Base-by-base conservation (phyloP, 306 rosid genomes). In the Trifolium subterraneum region DNA sequence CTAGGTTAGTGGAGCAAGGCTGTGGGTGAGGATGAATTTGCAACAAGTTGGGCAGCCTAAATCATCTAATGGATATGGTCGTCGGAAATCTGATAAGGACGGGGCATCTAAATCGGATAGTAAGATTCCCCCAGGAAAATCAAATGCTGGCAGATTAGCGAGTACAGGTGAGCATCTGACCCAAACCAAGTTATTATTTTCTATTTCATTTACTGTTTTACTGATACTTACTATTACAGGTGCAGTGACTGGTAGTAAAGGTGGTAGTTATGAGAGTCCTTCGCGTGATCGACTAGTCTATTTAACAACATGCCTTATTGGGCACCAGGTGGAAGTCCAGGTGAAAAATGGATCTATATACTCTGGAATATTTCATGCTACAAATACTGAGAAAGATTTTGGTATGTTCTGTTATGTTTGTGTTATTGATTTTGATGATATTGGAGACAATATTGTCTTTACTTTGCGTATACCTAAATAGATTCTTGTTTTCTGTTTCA, bases 311-410 rank as follows among this genome's bases (percentile, higher is more conserved):
- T 88, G 91, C 82, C 85, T 88, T 75, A 78, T 94, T 87, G 98
- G 98, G 75, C 91, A 91, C n/a, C 92, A 89, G 20, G 98, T 94
- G 77, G 95, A 94, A 64, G 98, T 87, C 76, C 98, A 88, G 86
- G 90, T 91, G 82, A 90, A 89, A 84, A 87, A 86, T 83, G 98
- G 98, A 80, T 88, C 91, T 77, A 71, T 85, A 64, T 94, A 90
- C 88, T 84, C 92, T 74, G 98, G 98, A 83, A 86, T 94, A 81
- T 94, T 91, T 85, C 95, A 94, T 83, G 88, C 94, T 63, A 83
- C 91, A 70, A 84, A 84, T 65, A 55, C 89, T 56, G 98, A 88
- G 44, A 86, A 83, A 79, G 98, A 94, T 73, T 90, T 88, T 85
- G 99, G 99, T 92, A 92, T 60, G 88, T 70, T 81, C 64, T 64